phyloP scores from a whole-genome alignment of 2,329 filamentous ascomycete species.

The Pseudocercospora vitis region DNA sequence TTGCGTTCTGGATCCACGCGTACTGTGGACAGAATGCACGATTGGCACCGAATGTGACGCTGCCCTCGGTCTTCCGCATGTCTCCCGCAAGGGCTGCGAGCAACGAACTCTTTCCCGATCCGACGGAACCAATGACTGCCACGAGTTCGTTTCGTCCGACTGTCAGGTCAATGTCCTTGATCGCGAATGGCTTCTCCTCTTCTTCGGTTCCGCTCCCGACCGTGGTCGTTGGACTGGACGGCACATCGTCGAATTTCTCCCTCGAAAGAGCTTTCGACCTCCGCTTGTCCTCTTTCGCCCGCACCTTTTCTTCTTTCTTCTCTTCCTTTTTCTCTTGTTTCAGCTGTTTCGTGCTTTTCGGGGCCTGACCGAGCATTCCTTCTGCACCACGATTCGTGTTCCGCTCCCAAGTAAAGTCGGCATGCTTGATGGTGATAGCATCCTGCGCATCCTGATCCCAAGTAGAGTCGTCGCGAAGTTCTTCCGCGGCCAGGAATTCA shows the following conservation, averaged over 20 bases:
- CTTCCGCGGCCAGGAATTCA: conserved; percentile 83
- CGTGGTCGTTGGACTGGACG: conserved; percentile 24
- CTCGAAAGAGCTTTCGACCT: conserved; percentile 38
- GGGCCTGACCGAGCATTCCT: conserved; percentile 33
- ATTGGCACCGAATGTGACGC: conserved; percentile 72
- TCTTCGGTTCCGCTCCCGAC: conserved; percentile 48
- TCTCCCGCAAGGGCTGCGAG: conserved; percentile 88
- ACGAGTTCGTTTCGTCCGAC: conserved; percentile 74
- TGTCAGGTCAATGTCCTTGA: conserved; percentile 66
- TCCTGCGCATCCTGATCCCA: conserved; percentile 54
- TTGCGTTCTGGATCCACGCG: conserved; percentile 95
- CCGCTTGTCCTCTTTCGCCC: conserved; percentile 44
- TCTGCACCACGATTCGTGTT: conserved; percentile 52
- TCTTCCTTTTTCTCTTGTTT: conserved; percentile 48
- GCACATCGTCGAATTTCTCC: conserved; percentile 26
- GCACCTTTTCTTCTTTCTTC: conserved; percentile 45
- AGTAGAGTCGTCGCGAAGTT: conserved; percentile 70
- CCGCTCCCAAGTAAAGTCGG: conserved; percentile 85
- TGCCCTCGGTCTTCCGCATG: conserved; percentile 79
- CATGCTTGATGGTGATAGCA: conserved; percentile 67
- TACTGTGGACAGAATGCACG: conserved; percentile 94
- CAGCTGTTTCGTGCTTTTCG: conserved; percentile 38
- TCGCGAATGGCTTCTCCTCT: conserved; percentile 67
- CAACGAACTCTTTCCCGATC: conserved; percentile 85
- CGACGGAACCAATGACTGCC: conserved; percentile 85